Evolutionary conservation across 345 rosid genomes (phyloP).

Genomic region (Eucalyptus marginata): DNA sequence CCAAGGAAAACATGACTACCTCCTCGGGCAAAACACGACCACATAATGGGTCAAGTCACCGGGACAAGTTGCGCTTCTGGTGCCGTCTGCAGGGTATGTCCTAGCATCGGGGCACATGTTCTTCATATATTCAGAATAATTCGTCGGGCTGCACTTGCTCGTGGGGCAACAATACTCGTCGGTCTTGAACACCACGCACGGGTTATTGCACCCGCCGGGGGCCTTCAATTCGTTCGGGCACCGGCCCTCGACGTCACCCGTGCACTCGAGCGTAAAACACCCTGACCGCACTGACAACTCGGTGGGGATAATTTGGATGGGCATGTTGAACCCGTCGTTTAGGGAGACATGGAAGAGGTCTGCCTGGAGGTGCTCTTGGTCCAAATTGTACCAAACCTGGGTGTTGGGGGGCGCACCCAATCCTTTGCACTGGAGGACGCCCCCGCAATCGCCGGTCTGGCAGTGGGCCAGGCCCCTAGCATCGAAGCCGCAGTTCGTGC

Average conservation of each 20-base stretch:
- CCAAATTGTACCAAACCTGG: rapidly evolving
- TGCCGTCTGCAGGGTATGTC: slow-evolving; percentile 18
- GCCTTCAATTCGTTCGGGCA: background rate
- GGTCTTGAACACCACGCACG: slow-evolving; percentile 38
- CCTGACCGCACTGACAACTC: rapidly evolving
- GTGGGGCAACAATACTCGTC: slow-evolving; percentile 31
- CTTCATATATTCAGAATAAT: slow-evolving; percentile 7
- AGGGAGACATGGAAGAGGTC: slow-evolving; percentile 24
- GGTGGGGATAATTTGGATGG: background rate
- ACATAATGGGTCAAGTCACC: slow-evolving; percentile 5
- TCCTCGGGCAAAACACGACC: slow-evolving; percentile 11
- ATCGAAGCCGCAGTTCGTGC: background rate
- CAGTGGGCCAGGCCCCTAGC: background rate
- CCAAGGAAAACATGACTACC: background rate
- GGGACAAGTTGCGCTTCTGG: slow-evolving; percentile 15
- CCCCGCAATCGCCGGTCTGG: rapidly evolving
- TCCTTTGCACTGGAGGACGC: background rate
- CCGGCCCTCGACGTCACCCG: background rate
- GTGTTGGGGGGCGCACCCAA: background rate
- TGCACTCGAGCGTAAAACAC: background rate
- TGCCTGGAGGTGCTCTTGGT: background rate
- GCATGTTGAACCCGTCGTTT: slow-evolving; percentile 37
- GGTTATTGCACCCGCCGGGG: slow-evolving; percentile 17
- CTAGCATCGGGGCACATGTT: slow-evolving; percentile 5
- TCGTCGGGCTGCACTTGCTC: slow-evolving; percentile 3